Evolutionary conservation across 768 basidiomycete species (phyloP).

Genomic region (Amanita phalloides): DNA sequence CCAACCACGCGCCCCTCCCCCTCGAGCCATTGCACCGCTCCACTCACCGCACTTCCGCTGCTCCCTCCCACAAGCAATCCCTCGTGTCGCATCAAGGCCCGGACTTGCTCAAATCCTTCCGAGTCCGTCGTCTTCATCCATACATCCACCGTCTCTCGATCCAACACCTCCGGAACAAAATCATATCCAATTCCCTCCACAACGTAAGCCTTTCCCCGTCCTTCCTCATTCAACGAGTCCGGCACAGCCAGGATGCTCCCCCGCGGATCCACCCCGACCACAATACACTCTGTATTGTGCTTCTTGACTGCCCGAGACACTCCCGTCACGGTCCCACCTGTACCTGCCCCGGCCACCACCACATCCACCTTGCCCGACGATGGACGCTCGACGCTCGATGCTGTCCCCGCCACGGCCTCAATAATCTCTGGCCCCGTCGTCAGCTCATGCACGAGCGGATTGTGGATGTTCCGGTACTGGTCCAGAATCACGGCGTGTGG

Average conservation of each 20-base stretch:
- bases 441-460: constrained; percentile 84
- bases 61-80: constrained; percentile 91
- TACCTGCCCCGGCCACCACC: constrained; percentile 82
- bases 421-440: constrained; percentile 92
- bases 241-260: constrained; percentile 84
- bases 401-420: constrained; percentile 57
- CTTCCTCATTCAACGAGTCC: constrained; percentile 45
- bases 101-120: constrained; percentile 68
- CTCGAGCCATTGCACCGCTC: constrained; percentile 69
- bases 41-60: constrained; percentile 77
- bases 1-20: constrained; percentile 54
- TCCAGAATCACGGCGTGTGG: constrained; percentile 85
- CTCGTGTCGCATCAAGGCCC: constrained; percentile 70
- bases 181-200: constrained; percentile 98
- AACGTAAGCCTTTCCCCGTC: constrained; percentile 45
- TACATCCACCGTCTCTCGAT: constrained; percentile 54
- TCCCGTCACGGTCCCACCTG: constrained; percentile 93
- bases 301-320: constrained; percentile 65
- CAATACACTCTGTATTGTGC: constrained; percentile 60
- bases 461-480: constrained; percentile 82
- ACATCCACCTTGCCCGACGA: constrained; percentile 74
- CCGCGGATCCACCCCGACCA: constrained; percentile 91
- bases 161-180: constrained; percentile 82
- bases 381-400: constrained; percentile 41
- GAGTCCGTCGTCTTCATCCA: constrained; percentile 86